Base-by-base conservation (phyloP, 768 basidiomycete species). In the Saitozyma sp. region DNA sequence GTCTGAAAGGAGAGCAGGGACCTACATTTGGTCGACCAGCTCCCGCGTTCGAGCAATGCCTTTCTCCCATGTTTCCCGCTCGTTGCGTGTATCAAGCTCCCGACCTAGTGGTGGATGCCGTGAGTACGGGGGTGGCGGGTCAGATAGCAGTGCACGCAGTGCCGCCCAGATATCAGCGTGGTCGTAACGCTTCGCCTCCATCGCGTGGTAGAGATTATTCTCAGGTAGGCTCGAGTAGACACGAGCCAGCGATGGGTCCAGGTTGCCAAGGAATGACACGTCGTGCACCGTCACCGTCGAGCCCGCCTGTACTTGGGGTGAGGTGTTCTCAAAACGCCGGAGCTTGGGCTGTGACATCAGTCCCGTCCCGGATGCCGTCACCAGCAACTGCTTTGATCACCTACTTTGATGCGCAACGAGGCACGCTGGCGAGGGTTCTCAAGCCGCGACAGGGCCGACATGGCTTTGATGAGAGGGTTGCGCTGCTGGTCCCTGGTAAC, bases 41-140 rank as follows among this genome's bases (percentile, higher is more conserved):
- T 19, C 57, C 50, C 61, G 50, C 42, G 68, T 66, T 9, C 64
- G 43, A 10, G 61, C 66, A 29, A 69, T 63, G 14, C 61, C 64
- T 39, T 59, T 56, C 52, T 73, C 73, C 73, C 73, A 74, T 3
- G 51, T 48, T 42, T 62, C 64, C 51, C 71, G n/a, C 37, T 70
- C 67, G 4, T 64, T 56, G 8, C 68, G 51, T 1, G 41, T 13
- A 56, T 61, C 63, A 20, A 29, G 50, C 19, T 57, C 61, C 17
- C 54, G 53, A 11, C 9, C n/a, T 9, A 61, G 38, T 11, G 65
- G 58, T 4, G 75, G 69, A 61, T 64, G 51, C 17, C 41, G 52
- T 1, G 70, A 69, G 39, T 74, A 74, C n/a, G 70, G 68, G n/a
- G 73, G 70, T 13, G 75, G 68, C 11, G 73, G 65, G 57, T 70